Percentiles rank a stretch among this genome's conserved stretches.
These are phyloP conservation scores for Xerocomellus dryophilus DNA, from an alignment of 768 basidiomycete species.

Conservation along the genomic window DNA sequence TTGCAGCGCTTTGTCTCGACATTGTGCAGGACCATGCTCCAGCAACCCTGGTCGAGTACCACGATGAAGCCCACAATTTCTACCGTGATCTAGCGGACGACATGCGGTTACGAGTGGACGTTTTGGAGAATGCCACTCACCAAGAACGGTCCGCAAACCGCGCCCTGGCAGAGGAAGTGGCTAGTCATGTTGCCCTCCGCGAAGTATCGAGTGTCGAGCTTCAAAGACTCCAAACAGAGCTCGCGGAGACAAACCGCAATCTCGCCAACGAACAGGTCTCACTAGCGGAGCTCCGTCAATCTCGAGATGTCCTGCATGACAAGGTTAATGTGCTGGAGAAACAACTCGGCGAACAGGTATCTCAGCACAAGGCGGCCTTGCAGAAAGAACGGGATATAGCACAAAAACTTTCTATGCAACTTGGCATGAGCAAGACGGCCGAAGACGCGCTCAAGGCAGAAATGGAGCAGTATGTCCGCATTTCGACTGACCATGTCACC, in stretches of 20 bases:
- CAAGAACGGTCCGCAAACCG: conserved; percentile 20
- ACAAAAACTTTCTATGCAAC: conserved; percentile 46
- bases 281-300: conserved; percentile 10
- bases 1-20: conserved; percentile 16
- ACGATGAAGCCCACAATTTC: conserved; percentile 31
- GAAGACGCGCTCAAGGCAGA: conserved; percentile 70
- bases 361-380: conserved; percentile 35
- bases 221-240: conserved; percentile 39
- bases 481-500: background rate
- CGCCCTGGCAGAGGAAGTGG: conserved; percentile 35
- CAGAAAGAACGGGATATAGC: conserved; percentile 46
- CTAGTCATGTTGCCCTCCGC: conserved; percentile 39
- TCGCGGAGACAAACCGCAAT: conserved; percentile 20
- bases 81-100: conserved; percentile 38
- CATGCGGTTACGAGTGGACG: conserved; percentile 22
- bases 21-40: conserved; percentile 11
- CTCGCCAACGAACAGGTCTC: conserved; percentile 25
- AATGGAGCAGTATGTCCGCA: conserved; percentile 55
- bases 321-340: conserved; percentile 27
- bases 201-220: conserved; percentile 44
- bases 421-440: conserved; percentile 57
- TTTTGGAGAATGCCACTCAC: conserved; percentile 5
- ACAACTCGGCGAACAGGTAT: conserved; percentile 31
- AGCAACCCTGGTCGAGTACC: conserved; percentile 12
- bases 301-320: conserved; percentile 28